Evolutionary conservation across 768 basidiomycete genomes (phyloP), one percentile per base, ranked within the genome.

Genomic region (Mycena rosella): DNA sequence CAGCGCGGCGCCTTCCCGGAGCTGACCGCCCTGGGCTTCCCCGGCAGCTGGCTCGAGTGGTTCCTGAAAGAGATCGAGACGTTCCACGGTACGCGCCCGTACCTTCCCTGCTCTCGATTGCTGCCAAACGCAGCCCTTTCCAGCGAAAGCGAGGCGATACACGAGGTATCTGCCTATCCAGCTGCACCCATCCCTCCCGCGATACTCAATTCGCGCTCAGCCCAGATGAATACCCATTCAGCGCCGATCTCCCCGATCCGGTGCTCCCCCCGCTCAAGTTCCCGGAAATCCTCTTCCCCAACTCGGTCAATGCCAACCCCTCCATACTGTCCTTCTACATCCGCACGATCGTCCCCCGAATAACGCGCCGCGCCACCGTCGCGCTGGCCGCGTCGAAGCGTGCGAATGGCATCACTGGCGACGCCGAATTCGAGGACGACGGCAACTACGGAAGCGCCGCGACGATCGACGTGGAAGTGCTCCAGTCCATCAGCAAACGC

Each of bases 161-260:
- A 96, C 96, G 27, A 96, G 95, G 96, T 92, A 73, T 5, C 5
- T 15, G 24, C 7, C n/a, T n/a, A 17, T 22, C 14, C 18, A 22
- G 26, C 20, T 49, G 47, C 32, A 45, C 45, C 20, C 49, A 47
- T 59, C 32, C 34, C 45, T 45, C 20, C 30, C 29, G 5, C 49
- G 55, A 34, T 47, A 34, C 34, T 32, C 24, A 24, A 32, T 55
- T 15, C 38, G 34, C 34, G 34, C 17, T 3, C 14, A 98, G 97
- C 76, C 98, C 98, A 47, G 98, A 99, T 77, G 98, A 99, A 84
- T 96, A 97, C 75, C 96, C 98, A 0, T 99, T 99, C 84, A 93
- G 94, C 27, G 75, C 80, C 17, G 83, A 88, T 65, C 92, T 99
- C 38, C 96, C 98, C 0, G 76, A 84, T 0, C 95, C 97, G 26